phyloP scores from a whole-genome alignment of 2,329 filamentous ascomycete species.

The Metarhizium robertsii region DNA sequence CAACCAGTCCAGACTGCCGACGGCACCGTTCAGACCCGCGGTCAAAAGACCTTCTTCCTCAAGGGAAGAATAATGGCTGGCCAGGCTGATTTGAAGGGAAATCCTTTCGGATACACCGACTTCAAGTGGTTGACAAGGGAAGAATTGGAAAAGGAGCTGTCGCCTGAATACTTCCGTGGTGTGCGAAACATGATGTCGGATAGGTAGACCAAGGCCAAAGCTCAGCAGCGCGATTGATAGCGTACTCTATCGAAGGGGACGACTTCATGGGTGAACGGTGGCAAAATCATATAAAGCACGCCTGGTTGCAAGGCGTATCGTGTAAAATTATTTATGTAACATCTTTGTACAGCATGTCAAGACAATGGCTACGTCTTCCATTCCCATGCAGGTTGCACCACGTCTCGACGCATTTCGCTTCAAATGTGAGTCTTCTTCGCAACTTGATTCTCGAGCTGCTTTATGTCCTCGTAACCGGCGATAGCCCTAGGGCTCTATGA shows the following conservation, averaged over 20 bases:
- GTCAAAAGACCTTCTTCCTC: slow-evolving; percentile 88
- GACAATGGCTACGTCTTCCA: neutral
- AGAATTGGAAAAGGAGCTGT: slow-evolving; percentile 64
- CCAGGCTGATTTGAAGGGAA: slow-evolving; percentile 71
- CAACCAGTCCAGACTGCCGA: slow-evolving; percentile 38
- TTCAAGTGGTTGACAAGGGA: slow-evolving; percentile 92
- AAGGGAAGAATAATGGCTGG: slow-evolving; percentile 95
- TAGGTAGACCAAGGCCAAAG: slow-evolving; percentile 38
- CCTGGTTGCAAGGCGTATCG: neutral
- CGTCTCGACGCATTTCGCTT: neutral
- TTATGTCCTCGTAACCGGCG: neutral
- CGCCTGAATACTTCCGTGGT: slow-evolving; percentile 59
- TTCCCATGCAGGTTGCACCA: neutral
- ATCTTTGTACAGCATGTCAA: neutral
- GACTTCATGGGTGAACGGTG: neutral
- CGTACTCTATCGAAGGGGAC: neutral
- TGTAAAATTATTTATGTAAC: neutral
- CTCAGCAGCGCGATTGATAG: no score
- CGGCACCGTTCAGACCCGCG: slow-evolving; percentile 35
- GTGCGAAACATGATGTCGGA: slow-evolving; percentile 79
- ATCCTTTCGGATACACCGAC: slow-evolving; percentile 64
- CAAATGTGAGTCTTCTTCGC: neutral
- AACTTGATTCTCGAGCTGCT: neutral
- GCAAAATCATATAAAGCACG: neutral
- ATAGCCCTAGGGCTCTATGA: neutral